These are phyloP conservation scores for Arabidopsis hybrid DNA, from an alignment of 441 rosid genomes.

Conservation along the genomic window DNA sequence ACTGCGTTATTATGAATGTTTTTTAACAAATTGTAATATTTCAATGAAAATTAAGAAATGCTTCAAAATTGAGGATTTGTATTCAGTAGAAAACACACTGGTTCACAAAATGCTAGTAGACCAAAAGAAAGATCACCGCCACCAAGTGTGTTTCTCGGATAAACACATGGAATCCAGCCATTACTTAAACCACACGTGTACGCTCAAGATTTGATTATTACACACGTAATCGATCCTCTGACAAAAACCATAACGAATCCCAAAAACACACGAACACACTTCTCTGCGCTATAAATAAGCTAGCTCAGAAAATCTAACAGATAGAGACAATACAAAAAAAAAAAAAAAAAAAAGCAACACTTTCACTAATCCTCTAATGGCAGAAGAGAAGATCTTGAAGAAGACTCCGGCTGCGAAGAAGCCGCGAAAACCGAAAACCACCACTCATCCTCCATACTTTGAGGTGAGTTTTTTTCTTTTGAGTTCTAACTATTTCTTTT, in stretches of 20 bases:
- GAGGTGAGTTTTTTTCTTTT: slow-evolving; percentile 50
- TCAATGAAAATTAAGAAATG: neutral
- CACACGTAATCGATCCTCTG: slow-evolving; percentile 54
- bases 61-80: slow-evolving; percentile 29
- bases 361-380: slow-evolving; percentile 27
- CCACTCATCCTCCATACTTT: slow-evolving; percentile 80
- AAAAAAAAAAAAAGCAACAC: neutral
- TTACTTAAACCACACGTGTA: slow-evolving; percentile 52
- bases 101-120: neutral
- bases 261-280: neutral
- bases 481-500: neutral
- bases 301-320: neutral
- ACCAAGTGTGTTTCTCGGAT: neutral
- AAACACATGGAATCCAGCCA: neutral
- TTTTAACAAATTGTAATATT: neutral
- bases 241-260: neutral
- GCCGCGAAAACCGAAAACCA: slow-evolving; percentile 52
- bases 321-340: neutral
- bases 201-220: slow-evolving; percentile 39
- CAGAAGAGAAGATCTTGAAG: slow-evolving; percentile 30
- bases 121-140: neutral
- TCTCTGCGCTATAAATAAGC: slow-evolving; percentile 15
- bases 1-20: too few species aligned
- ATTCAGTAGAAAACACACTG: slow-evolving; percentile 54
- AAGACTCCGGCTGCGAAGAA: slow-evolving; percentile 51